phyloP scores from a whole-genome alignment of 306 rosid species.

The Casuarina cunninghamiana region DNA sequence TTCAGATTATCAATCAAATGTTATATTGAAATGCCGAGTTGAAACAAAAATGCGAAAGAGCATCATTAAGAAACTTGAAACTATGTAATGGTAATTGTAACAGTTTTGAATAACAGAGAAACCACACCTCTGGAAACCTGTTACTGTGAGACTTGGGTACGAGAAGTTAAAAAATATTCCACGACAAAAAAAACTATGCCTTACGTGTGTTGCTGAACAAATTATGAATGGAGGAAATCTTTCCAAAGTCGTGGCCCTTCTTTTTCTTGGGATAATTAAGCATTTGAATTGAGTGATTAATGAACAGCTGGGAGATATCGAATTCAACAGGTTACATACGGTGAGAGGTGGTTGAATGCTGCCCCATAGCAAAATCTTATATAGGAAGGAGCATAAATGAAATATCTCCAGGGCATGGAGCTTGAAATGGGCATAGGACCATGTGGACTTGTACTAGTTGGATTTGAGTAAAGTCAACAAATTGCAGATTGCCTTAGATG shows the following conservation, averaged over 20 bases:
- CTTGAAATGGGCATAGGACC: not conserved
- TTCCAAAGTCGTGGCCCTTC: not conserved
- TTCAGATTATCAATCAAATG: not conserved
- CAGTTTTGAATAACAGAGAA: not conserved
- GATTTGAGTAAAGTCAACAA: not conserved
- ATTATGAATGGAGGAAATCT: not conserved
- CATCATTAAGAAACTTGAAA: not conserved
- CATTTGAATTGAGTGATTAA: not conserved
- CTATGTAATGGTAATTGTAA: not conserved
- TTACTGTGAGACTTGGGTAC: not conserved
- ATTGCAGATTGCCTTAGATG: not conserved
- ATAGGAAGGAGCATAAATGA: not conserved
- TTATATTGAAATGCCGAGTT: not conserved
- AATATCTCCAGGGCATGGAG: not conserved
- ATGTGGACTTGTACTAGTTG: not conserved
- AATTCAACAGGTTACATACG: not conserved
- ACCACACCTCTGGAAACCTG: not conserved
- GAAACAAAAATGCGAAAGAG: not conserved
- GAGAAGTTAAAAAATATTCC: not conserved
- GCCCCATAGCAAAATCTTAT: not conserved
- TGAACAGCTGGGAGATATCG: not conserved
- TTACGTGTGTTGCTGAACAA: not conserved
- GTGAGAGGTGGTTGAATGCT: not conserved
- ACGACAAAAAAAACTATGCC: not conserved
- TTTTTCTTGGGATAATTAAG: not conserved